Percentiles rank a stretch among this genome's conserved stretches.
phyloP scores from a whole-genome alignment of 2,329 filamentous ascomycete genomes.

The Colletotrichum sidae region DNA sequence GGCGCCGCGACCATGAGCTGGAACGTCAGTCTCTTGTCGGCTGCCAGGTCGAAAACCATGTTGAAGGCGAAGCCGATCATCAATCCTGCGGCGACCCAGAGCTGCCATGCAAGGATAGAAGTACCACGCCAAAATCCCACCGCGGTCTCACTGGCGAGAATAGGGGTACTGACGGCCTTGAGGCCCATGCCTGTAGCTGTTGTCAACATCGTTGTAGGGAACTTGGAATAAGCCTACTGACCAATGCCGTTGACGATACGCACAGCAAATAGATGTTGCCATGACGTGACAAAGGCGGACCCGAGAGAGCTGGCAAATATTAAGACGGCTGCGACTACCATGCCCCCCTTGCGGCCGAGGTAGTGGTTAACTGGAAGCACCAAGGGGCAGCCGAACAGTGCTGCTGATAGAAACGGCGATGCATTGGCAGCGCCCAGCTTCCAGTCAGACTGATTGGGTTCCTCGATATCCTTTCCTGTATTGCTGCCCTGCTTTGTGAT shows the following conservation, averaged over 20 bases:
- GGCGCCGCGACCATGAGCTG: constrained; percentile 51
- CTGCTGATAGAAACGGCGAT: constrained; percentile 53
- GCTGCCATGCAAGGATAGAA: constrained; percentile 59
- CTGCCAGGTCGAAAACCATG: constrained; percentile 47
- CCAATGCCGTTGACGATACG: constrained; percentile 54
- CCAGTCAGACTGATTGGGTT: constrained; percentile 46
- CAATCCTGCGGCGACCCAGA: constrained; percentile 54
- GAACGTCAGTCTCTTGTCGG: constrained; percentile 33
- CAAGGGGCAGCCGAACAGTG: constrained; percentile 52
- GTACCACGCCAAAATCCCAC: constrained; percentile 61
- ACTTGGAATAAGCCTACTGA: constrained; percentile 39
- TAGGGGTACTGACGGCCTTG: constrained; percentile 60
- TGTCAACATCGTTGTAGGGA: background rate
- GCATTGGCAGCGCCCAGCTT: constrained; percentile 53
- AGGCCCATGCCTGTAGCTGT: constrained; percentile 56
- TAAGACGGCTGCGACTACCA: constrained; percentile 51
- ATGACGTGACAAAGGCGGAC: constrained; percentile 48
- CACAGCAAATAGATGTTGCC: constrained; percentile 49
- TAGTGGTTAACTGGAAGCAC: constrained; percentile 55
- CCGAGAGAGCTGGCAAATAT: constrained; percentile 54
- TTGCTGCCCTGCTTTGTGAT: background rate
- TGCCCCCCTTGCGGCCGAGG: constrained; percentile 54
- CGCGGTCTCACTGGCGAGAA: constrained; percentile 59
- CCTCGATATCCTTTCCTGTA: background rate
- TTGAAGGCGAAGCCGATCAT: constrained; percentile 51